Percentiles rank a stretch among this genome's conserved stretches.
phyloP scores from a whole-genome alignment of 768 basidiomycete species.

The Leccinum ochraceum region DNA sequence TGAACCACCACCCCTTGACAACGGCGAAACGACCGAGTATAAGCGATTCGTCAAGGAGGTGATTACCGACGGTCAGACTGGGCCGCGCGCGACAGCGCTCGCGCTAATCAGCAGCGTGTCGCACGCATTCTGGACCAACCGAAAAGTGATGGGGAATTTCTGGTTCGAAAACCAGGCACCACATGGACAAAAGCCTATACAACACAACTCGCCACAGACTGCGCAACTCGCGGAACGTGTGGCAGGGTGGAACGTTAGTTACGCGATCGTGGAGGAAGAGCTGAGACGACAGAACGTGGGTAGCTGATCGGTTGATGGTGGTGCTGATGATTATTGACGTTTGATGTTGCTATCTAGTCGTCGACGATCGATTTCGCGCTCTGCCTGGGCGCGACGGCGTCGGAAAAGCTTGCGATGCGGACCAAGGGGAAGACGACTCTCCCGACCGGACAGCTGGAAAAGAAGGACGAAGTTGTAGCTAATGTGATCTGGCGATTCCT shows the following conservation, averaged over 20 bases:
- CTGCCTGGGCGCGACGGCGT: slow-evolving; percentile 87
- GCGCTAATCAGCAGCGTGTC: slow-evolving; percentile 83
- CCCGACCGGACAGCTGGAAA: slow-evolving; percentile 64
- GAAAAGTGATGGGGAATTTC: slow-evolving; percentile 70
- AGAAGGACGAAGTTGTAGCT: slow-evolving; percentile 97
- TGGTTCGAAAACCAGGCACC: slow-evolving; percentile 67
- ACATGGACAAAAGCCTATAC: slow-evolving; percentile 55
- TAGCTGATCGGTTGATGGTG: slow-evolving; percentile 24
- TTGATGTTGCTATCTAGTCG: slow-evolving; percentile 54
- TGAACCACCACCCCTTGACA: slow-evolving; percentile 88
- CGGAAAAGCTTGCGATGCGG: slow-evolving; percentile 76
- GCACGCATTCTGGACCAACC: slow-evolving; percentile 78
- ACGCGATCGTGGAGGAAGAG: slow-evolving; percentile 87
- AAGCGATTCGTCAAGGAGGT: slow-evolving; percentile 94
- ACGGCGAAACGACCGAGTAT: slow-evolving; percentile 95
- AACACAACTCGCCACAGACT: slow-evolving; percentile 78
- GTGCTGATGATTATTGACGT: slow-evolving; percentile 25
- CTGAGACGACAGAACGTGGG: slow-evolving; percentile 94
- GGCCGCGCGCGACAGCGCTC: slow-evolving; percentile 87
- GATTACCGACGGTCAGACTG: slow-evolving; percentile 92
- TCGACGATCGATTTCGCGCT: slow-evolving; percentile 96
- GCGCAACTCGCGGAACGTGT: slow-evolving; percentile 87
- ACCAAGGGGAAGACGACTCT: slow-evolving; percentile 69
- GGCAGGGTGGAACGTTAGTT: slow-evolving; percentile 86
- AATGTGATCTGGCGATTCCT: slow-evolving; percentile 99